Evolutionary conservation across 768 basidiomycete species (phyloP).

Genomic region (Leccinum disarticulatum): DNA sequence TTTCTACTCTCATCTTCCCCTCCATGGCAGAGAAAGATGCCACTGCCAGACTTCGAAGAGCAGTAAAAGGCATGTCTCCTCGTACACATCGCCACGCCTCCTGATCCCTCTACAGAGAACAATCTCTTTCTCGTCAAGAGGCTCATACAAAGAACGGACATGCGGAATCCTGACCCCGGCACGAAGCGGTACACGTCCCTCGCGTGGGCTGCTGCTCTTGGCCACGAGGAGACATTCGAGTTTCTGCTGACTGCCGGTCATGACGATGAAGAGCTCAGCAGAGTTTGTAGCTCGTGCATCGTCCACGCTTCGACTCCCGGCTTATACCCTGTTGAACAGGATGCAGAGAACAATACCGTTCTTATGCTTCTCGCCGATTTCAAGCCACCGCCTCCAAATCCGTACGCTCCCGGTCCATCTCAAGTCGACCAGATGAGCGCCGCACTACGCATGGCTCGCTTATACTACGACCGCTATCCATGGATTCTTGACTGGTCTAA

Average conservation of each 20-base stretch:
- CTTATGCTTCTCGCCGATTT: conserved; percentile 90
- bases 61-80: conserved; percentile 63
- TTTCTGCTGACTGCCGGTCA: conserved; percentile 84
- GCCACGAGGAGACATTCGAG: conserved; percentile 91
- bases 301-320: conserved; percentile 9
- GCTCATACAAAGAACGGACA: conserved; percentile 80
- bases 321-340: conserved; percentile 47
- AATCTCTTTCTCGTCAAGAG: conserved; percentile 92
- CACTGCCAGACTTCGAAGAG: conserved; percentile 69
- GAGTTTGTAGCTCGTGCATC: conserved; percentile 50
- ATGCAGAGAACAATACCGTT: conserved; percentile 90
- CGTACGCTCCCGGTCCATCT: conserved; percentile 46
- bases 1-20: conserved; percentile 23
- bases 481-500: conserved; percentile 94
- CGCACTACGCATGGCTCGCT: conserved; percentile 79
- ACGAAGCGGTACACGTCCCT: conserved; percentile 80
- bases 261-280: conserved; percentile 90
- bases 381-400: conserved; percentile 49
- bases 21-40: conserved; percentile 84
- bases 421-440: conserved; percentile 68
- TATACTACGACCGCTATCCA: conserved; percentile 85
- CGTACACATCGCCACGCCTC: not conserved
- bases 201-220: conserved; percentile 88
- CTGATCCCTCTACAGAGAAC: conserved; percentile 63
- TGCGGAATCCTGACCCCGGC: conserved; percentile 86